Evolutionary conservation across 139 green algal genomes (phyloP).

Genomic region (Trebouxia sp.): DNA sequence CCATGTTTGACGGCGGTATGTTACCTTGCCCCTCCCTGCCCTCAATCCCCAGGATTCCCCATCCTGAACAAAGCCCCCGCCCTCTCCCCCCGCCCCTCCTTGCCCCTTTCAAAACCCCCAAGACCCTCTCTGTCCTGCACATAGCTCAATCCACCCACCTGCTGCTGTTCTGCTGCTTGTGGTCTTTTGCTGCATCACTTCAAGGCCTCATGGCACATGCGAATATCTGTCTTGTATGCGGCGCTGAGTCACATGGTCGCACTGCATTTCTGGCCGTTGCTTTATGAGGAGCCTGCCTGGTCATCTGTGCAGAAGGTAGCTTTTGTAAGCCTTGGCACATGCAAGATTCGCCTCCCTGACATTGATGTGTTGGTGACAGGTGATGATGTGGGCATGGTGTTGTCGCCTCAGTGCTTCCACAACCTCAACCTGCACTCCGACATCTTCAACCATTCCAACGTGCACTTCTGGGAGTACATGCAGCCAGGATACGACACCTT

Average conservation of each 20-base stretch:
- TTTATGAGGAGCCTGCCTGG: not conserved
- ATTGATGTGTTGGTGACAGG: not conserved
- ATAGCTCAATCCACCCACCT: not conserved
- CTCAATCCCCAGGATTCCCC: not conserved
- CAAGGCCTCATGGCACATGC: too few species aligned
- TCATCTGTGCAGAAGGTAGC: not conserved
- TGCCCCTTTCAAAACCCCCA: not conserved
- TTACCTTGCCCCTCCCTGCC: conserved; percentile 20
- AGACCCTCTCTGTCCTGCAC: not conserved
- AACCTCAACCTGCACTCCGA: conserved; percentile 75
- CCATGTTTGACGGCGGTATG: conserved; percentile 59
- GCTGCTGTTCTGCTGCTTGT: not conserved
- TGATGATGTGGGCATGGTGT: conserved; percentile 37
- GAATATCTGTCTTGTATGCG: too few species aligned
- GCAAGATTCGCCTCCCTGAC: not conserved
- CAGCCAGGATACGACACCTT: conserved; percentile 68
- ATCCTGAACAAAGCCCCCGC: not conserved
- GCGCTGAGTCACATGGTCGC: too few species aligned
- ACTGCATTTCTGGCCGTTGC: too few species aligned
- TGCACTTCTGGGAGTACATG: conserved; percentile 77
- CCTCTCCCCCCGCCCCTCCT: not conserved
- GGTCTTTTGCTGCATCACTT: not conserved
- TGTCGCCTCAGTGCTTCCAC: conserved; percentile 69
- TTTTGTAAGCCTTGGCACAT: not conserved
- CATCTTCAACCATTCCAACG: conserved; percentile 90